Evolutionary conservation across 306 rosid genomes (phyloP).

Genomic region (Crotalaria pallida): DNA sequence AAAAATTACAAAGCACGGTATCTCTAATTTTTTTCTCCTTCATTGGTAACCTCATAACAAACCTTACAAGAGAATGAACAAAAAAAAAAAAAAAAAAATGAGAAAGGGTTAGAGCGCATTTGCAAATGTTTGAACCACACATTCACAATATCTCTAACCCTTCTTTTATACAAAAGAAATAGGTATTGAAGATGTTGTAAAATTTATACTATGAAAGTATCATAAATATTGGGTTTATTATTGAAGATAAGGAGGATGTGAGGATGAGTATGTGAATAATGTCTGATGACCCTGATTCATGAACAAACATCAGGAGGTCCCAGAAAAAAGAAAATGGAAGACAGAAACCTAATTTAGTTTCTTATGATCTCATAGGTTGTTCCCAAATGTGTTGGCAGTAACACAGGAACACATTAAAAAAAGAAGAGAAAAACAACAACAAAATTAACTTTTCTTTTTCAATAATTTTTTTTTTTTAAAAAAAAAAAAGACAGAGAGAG

Average conservation of each 20-base stretch:
- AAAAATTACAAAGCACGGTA: no score
- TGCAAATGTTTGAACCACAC: no score
- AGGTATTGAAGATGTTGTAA: not conserved
- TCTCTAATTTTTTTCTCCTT: no score
- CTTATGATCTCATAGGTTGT: slow-evolving; percentile 39
- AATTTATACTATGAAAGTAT: no score
- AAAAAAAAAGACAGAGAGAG: not conserved
- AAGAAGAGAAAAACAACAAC: slow-evolving; percentile 2
- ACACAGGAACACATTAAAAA: slow-evolving; percentile 16
- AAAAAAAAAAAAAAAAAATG: no score
- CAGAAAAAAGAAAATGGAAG: slow-evolving; percentile 19
- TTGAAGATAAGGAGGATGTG: not conserved
- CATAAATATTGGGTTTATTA: not conserved
- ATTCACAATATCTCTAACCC: no score
- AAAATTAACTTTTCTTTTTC: slow-evolving; percentile 4
- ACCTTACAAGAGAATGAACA: no score
- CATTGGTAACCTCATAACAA: no score
- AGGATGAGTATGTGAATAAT: slow-evolving; percentile 14
- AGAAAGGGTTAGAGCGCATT: no score
- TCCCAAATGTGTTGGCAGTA: slow-evolving; percentile 56
- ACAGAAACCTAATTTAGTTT: slow-evolving; percentile 27
- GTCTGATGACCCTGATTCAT: not conserved
- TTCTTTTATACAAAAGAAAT: no score
- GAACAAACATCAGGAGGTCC: slow-evolving; percentile 24
- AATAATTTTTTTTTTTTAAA: not conserved